These are phyloP conservation scores for Yamadazyma taylorii DNA, from an alignment of 1,139 yeast species.

Conservation along the genomic window DNA sequence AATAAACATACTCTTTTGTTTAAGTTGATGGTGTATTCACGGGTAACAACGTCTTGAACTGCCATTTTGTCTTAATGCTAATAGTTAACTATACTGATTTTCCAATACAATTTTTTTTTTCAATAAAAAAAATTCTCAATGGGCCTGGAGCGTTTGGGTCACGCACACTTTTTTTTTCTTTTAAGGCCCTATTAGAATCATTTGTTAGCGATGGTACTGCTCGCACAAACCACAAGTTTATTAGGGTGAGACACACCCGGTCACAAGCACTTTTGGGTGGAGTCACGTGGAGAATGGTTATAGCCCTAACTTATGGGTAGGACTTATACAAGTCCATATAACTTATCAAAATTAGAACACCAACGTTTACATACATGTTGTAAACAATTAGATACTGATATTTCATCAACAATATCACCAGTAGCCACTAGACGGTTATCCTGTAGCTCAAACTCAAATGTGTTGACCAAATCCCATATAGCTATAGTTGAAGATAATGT, in stretches of 20 bases:
- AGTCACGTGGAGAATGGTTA: not conserved
- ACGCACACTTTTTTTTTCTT: not conserved
- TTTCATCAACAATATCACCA: conserved; percentile 4
- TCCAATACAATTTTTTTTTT: conserved; percentile 11
- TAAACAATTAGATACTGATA: conserved; percentile 10
- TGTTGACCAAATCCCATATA: conserved; percentile 33
- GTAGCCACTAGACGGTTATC: conserved; percentile 7
- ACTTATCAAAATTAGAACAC: conserved; percentile 22
- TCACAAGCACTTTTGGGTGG: not conserved
- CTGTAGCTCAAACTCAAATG: conserved; percentile 17
- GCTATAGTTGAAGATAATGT: conserved; percentile 33
- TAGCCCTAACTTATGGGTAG: not conserved
- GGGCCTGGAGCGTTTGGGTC: not conserved
- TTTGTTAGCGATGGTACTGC: too few relatives aligned
- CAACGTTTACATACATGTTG: conserved; percentile 13
- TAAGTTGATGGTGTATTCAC: conserved; percentile 99
- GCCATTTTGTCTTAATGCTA: conserved; percentile 60
- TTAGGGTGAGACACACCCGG: too few relatives aligned
- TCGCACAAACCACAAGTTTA: too few relatives aligned
- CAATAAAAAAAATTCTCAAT: conserved; percentile 8
- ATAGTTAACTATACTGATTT: conserved; percentile 6
- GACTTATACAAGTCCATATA: conserved; percentile 25
- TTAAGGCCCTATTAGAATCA: too few relatives aligned
- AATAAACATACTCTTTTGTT: conserved; percentile 90
- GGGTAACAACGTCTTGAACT: conserved; percentile 99